Conservation (phyloP, 306 rosid species). For the Prunus padus region DNA sequence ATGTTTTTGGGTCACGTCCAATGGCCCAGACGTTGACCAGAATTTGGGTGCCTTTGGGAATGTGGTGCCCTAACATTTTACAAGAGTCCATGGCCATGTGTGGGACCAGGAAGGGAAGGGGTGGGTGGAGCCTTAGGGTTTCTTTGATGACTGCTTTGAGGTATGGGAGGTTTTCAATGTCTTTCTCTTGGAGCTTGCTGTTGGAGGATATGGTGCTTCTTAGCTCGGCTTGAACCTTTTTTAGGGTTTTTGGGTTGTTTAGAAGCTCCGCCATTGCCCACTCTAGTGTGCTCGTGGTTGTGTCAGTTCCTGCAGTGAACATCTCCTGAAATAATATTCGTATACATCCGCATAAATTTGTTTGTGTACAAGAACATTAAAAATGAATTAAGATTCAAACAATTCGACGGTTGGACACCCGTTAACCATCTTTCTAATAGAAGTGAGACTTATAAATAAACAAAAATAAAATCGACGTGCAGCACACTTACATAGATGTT, state of each 20-base stretch:
- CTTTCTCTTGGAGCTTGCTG: conserved; percentile 55
- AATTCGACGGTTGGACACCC: too few relatives aligned
- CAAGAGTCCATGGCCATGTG: conserved; percentile 77
- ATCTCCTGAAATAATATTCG: conserved; percentile 52
- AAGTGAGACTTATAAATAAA: too few relatives aligned
- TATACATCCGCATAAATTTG: too few relatives aligned
- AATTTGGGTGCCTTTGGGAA: conserved; percentile 72
- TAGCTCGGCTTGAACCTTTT: conserved; percentile 63
- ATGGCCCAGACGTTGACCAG: conserved; percentile 94
- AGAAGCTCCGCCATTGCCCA: conserved; percentile 94
- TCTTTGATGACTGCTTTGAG: conserved; percentile 78
- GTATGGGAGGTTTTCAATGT: conserved; percentile 67
- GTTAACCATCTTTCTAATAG: too few relatives aligned
- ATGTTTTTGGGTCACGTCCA: conserved; percentile 65
- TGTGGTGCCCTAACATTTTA: conserved; percentile 48
- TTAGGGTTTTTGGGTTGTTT: conserved; percentile 55
- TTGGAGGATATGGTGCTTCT: conserved; percentile 37
- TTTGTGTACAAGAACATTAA: too few relatives aligned
- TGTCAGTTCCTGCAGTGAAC: conserved; percentile 89
- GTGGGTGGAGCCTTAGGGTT: conserved; percentile 88
- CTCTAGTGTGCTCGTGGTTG: conserved; percentile 79
- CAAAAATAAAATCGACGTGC: too few relatives aligned
- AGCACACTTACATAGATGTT: too few relatives aligned
- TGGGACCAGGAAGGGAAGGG: conserved; percentile 89
- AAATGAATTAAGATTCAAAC: too few relatives aligned